Conservation (phyloP, 768 basidiomycete genomes). For the Phallus indusiatus region DNA sequence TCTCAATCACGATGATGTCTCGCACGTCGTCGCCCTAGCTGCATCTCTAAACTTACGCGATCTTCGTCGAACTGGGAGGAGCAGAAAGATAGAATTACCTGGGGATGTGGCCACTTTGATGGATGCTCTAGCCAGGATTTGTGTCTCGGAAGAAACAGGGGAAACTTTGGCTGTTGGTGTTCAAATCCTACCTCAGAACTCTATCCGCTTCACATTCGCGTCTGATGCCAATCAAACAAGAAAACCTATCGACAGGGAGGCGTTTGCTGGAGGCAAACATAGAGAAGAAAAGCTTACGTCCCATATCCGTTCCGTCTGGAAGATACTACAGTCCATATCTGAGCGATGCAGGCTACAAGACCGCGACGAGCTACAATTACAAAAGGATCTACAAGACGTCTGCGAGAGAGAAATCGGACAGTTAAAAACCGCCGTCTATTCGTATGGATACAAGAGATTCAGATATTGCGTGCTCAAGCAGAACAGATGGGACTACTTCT, state of each 20-base stretch:
- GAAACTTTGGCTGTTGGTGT: neutral
- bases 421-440: neutral
- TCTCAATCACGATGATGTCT: neutral
- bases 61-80: neutral
- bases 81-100: too few relatives aligned
- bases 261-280: neutral
- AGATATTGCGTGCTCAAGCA: neutral
- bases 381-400: neutral
- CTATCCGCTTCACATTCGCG: neutral
- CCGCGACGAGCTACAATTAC: neutral
- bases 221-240: neutral
- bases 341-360: neutral
- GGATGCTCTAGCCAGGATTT: neutral
- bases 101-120: neutral
- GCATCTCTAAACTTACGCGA: neutral
- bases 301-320: neutral
- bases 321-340: neutral
- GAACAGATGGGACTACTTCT: neutral
- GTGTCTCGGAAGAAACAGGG: neutral
- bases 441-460: neutral
- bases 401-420: neutral
- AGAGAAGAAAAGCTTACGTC: neutral
- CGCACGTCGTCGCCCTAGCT: neutral
- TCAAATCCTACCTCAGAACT: neutral
- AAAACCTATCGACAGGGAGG: neutral